These are phyloP conservation scores for Tritrichomonas foetus DNA, from an alignment of 208 protist genomes.

Conservation along the genomic window DNA sequence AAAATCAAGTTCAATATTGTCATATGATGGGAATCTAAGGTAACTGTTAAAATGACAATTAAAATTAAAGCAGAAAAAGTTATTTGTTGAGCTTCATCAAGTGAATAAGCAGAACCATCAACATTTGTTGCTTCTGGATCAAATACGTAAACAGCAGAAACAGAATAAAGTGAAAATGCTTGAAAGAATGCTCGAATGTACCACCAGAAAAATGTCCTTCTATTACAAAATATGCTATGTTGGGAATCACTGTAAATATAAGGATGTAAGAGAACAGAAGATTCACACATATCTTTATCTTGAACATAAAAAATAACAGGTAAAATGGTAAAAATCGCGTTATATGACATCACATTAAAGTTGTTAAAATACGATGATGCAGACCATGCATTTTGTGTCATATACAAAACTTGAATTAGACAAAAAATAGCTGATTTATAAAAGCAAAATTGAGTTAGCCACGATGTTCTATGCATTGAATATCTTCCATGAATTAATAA, in stretches of 20 bases:
- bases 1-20: not conserved
- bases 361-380: conserved; percentile 5
- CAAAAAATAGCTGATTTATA: conserved; percentile 40
- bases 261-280: not conserved
- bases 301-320: conserved; percentile 28
- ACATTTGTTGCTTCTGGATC: not conserved
- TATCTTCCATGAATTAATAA: conserved; percentile 76
- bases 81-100: not conserved
- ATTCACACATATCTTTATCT: not conserved
- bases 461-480: conserved; percentile 55
- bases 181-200: not conserved
- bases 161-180: not conserved
- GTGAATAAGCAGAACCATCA: not conserved
- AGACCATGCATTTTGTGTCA: conserved; percentile 16
- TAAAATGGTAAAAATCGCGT: conserved; percentile 43
- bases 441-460: conserved; percentile 40
- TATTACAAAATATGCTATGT: not conserved
- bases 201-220: conserved; percentile 4
- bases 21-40: not conserved
- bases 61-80: not conserved
- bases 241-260: not conserved
- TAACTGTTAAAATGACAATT: not conserved
- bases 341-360: conserved; percentile 42
- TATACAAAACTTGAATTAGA: conserved; percentile 42
- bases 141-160: not conserved